Base-by-base conservation (phyloP, 257 asterid genomes). In the Lycium barbarum region DNA sequence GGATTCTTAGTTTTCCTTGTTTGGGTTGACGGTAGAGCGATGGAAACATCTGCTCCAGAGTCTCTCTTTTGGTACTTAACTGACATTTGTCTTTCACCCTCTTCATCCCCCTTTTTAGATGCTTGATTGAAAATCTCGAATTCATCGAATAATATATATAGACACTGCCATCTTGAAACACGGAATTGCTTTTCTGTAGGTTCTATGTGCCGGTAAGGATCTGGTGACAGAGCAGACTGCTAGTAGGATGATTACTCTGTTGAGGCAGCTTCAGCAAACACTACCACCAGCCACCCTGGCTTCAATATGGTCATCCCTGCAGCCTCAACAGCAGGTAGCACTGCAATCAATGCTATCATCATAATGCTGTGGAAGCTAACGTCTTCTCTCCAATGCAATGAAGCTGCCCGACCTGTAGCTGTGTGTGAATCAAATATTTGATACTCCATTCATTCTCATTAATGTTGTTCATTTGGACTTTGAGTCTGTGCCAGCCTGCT, bases 191-290 rank as follows among this genome's bases (percentile, higher is more conserved):
- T 74, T 58, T 54, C 47, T 88, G 83, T 89, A 95, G 98, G 93
- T 94, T 87, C 87, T 95, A 38, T 91, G 94, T 91, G 94, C 94
- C 0, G 97, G 97, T 83, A 94, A 92, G 87, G 99, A 95, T 84
- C 97, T 95, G 78, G 99, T 95, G 47, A 90, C 97, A 0, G 97
- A 95, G 76, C 97, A 94, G 88, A 95, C 97, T 11, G 91, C 91
- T 13, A 89, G 95, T 73, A 88, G 98, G 84, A 95, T 94, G 98
- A 87, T 95, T 36, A 95, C 86, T 88, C 88, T 94, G 83, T 90
- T 95, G 92, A 91, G 93, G 90, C 99, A 95, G 88, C 93, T 95
- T 82, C 98, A 94, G 78, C 99, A 95, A 84, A 94, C 99, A 5
- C 89, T 94, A 14, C 97, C 99, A 82, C 98, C 98, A 43, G 83